These are phyloP conservation scores for Euphorbia lathyris DNA, from an alignment of 345 rosid genomes.

Conservation along the genomic window DNA sequence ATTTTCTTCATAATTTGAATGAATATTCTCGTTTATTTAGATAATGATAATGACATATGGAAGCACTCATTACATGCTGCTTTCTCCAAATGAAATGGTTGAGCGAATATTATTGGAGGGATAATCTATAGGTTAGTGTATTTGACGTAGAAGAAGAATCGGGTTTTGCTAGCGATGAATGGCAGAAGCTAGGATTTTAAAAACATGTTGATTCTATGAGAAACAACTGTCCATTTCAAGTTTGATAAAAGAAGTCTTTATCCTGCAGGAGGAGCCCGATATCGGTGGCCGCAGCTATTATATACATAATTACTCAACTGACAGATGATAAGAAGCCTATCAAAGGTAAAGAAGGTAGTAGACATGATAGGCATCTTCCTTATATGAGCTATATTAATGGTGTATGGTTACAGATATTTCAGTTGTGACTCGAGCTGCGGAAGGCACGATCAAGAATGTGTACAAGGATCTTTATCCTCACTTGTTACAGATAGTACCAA, in stretches of 20 bases:
- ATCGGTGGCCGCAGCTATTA: constrained; percentile 53
- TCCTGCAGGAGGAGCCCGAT: constrained; percentile 56
- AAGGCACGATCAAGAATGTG: constrained; percentile 48
- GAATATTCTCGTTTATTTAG: not conserved
- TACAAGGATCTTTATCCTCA: constrained; percentile 48
- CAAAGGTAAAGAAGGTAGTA: constrained; percentile 35
- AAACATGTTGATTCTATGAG: no score
- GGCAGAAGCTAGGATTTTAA: no score
- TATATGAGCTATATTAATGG: not conserved
- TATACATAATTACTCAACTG: constrained; percentile 47
- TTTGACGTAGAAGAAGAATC: no score
- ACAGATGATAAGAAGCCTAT: constrained; percentile 42
- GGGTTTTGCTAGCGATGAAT: no score
- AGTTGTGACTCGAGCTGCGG: constrained; percentile 46
- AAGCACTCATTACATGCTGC: not conserved
- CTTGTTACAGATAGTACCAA: constrained; percentile 36
- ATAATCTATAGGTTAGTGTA: not conserved
- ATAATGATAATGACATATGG: constrained; percentile 8
- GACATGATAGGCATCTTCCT: not conserved
- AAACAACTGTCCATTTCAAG: not conserved
- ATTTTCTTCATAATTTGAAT: not conserved
- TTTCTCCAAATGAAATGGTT: not conserved
- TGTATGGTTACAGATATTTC: constrained; percentile 38
- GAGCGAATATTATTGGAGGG: not conserved
- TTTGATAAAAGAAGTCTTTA: constrained; percentile 9